Base-by-base conservation (phyloP, 768 basidiomycete species). In the Steccherinum ochraceum region DNA sequence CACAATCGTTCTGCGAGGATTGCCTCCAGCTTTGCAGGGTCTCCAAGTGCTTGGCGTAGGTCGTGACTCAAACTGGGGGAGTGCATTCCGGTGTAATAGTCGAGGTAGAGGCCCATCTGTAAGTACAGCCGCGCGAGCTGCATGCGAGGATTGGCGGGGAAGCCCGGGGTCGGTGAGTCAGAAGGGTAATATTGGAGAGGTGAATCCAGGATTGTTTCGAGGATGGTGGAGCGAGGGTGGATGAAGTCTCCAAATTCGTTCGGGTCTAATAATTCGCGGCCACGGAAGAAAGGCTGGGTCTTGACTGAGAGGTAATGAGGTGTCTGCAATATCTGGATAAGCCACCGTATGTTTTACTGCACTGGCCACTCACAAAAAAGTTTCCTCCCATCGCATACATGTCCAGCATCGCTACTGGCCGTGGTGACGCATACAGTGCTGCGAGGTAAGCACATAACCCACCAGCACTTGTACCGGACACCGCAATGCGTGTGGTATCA, bases 331-430 rank as follows among this genome's bases (percentile, higher is more conserved):
- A 39, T 23, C 23, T n/a, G 11, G 1, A 42, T 58, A 30, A 23
- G 20, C 49, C 20, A 41, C 12, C 12, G 27, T n/a, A 16, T 18
- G n/a, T n/a, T n/a, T n/a, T n/a, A n/a, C n/a, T 24, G 10, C 5
- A 27, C 50, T 3, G 16, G n/a, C 3, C 5, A 59, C 68, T 44
- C 45, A 71, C 71, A 45, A 84, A 59, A 51, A 80, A 72, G 50
- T 84, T 64, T 0, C 83, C 84, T n/a, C 82, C 82, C 72, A 80
- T 74, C 0, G 77, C 82, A 62, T 84, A 86, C 56, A 86, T 54
- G 0, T 77, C 79, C 0, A 85, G 55, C 2, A 84, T 50, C 0
- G 75, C 82, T 51, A 68, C 76, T 0, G 81, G 82, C 49, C 71
- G 77, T 0, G 81, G 83, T 0, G 58, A 52, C 4, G 72, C 77